phyloP scores from a whole-genome alignment of 2,329 filamentous ascomycete genomes.

The Fusarium sp. region DNA sequence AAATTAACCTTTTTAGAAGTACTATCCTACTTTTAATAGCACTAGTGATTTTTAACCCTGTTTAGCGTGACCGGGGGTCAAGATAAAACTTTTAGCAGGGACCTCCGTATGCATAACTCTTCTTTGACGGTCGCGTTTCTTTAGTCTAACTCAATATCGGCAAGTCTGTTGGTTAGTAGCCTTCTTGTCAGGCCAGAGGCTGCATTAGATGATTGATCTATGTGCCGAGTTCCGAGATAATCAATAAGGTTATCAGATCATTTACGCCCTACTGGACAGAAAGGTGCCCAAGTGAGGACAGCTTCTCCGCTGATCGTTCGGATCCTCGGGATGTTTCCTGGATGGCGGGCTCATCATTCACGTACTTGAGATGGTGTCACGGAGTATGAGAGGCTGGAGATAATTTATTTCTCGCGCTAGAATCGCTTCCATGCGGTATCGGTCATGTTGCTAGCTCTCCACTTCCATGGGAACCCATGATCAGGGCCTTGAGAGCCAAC shows the following conservation, averaged over 20 bases:
- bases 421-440: neutral
- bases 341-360: neutral
- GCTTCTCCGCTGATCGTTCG: neutral
- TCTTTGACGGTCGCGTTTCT: no score
- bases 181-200: neutral
- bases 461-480: neutral
- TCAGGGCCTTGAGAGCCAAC: neutral
- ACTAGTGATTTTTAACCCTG: no score
- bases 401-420: neutral
- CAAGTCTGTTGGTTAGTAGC: neutral
- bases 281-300: neutral
- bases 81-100: no score
- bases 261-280: neutral
- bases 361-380: neutral
- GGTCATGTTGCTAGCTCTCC: neutral
- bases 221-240: conserved; percentile 1
- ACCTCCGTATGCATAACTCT: conserved; percentile 1
- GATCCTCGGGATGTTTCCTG: neutral
- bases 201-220: neutral
- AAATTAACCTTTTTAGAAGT: no score
- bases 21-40: no score
- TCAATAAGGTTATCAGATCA: conserved; percentile 1
- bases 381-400: neutral
- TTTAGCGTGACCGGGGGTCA: no score
- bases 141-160: no score